Evolutionary conservation across 257 asterid species (phyloP).

Genomic region (Jacaranda mimosifolia): DNA sequence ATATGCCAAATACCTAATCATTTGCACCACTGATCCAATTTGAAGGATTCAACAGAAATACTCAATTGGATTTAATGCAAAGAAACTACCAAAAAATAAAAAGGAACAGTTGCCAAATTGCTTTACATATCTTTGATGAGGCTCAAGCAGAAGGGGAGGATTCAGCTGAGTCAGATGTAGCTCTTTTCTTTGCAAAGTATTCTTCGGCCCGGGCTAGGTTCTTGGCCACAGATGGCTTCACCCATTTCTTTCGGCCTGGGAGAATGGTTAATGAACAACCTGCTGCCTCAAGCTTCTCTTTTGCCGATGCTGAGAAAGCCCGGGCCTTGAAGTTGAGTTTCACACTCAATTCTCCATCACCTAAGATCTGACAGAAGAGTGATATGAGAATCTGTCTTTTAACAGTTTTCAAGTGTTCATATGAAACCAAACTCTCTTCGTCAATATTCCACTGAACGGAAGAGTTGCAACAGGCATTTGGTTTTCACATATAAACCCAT

Average conservation of each 20-base stretch:
- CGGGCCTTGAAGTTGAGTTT: conserved; percentile 75
- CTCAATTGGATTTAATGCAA: conserved; percentile 27
- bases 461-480: neutral
- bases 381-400: neutral
- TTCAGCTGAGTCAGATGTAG: conserved; percentile 52
- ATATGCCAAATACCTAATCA: conserved; percentile 34
- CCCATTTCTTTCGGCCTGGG: conserved; percentile 91
- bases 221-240: conserved; percentile 68
- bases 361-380: conserved; percentile 63
- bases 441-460: too few relatives aligned
- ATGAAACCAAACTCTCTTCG: neutral
- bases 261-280: conserved; percentile 52
- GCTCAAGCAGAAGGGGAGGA: conserved; percentile 55
- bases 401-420: neutral
- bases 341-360: conserved; percentile 71
- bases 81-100: conserved; percentile 19
- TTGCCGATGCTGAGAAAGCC: conserved; percentile 72
- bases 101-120: conserved; percentile 4
- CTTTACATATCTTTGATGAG: conserved; percentile 25
- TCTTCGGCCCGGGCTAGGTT: conserved; percentile 85
- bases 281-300: conserved; percentile 72
- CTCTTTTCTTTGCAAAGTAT: conserved; percentile 87
- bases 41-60: conserved; percentile 28
- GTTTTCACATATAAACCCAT: neutral
- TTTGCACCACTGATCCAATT: conserved; percentile 34